These are phyloP conservation scores for Tillandsia leiboldiana DNA, from an alignment of 176 grass and related monocot genomes.

Conservation along the genomic window DNA sequence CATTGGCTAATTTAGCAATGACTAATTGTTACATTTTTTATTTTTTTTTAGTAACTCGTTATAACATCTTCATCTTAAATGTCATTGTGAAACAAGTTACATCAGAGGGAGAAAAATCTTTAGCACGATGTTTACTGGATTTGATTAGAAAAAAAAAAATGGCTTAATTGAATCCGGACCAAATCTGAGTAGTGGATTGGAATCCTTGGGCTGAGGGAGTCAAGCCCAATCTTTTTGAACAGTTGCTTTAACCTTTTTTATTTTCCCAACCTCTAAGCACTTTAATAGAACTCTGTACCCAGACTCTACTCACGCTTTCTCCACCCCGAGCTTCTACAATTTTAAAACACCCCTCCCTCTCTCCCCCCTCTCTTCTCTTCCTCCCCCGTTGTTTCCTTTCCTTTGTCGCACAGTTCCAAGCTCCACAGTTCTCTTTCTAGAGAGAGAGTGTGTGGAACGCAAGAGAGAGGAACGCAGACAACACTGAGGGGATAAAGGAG, in stretches of 20 bases:
- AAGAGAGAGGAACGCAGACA: slow-evolving; percentile 7
- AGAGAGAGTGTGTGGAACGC: not conserved
- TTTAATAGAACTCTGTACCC: not conserved
- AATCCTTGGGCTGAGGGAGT: slow-evolving; percentile 26
- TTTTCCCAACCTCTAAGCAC: slow-evolving; percentile 8
- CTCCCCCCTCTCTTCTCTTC: slow-evolving; percentile 27
- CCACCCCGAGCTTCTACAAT: slow-evolving; percentile 4
- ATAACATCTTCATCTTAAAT: no score
- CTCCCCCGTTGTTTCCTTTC: slow-evolving; percentile 10
- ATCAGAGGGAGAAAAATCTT: not conserved
- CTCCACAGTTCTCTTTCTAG: slow-evolving; percentile 32
- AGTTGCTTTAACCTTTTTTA: slow-evolving; percentile 19
- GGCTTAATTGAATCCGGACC: slow-evolving; percentile 7
- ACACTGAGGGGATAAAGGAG: slow-evolving; percentile 25
- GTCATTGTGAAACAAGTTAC: no score
- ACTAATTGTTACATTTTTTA: no score
- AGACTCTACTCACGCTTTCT: not conserved
- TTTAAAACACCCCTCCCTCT: slow-evolving; percentile 13
- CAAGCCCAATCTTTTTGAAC: slow-evolving; percentile 40
- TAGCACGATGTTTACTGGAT: not conserved
- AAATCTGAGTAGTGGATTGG: not conserved
- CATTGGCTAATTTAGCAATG: no score
- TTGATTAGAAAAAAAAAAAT: not conserved
- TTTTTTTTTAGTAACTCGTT: no score
- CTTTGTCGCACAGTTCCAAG: slow-evolving; percentile 22